These are phyloP conservation scores for Xenoacremonium recifei DNA, from an alignment of 2,329 filamentous ascomycete genomes.

Conservation along the genomic window DNA sequence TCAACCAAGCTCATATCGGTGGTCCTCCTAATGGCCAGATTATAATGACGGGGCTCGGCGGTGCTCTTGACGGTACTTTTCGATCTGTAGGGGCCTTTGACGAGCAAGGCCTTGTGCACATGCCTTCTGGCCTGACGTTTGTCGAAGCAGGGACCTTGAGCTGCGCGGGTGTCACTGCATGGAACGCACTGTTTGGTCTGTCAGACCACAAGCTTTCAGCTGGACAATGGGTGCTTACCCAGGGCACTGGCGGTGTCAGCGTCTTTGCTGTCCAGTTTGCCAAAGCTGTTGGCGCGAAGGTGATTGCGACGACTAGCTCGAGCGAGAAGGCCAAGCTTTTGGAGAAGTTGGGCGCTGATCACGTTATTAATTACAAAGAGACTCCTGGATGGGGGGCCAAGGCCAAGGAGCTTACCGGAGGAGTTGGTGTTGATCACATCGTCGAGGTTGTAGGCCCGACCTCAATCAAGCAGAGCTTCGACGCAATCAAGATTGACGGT, in stretches of 20 bases:
- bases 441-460: conserved; percentile 47
- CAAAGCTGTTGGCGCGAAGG: conserved; percentile 46
- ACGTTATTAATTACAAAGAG: conserved; percentile 50
- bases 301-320: conserved; percentile 49
- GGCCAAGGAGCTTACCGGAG: conserved; percentile 41
- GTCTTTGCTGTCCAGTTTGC: conserved; percentile 63
- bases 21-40: conserved; percentile 37
- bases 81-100: conserved; percentile 66
- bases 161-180: conserved; percentile 63
- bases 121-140: conserved; percentile 54
- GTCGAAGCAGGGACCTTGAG: conserved; percentile 56
- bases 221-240: conserved; percentile 60
- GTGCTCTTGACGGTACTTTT: conserved; percentile 65
- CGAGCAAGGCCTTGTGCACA: conserved; percentile 64
- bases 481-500: conserved; percentile 45
- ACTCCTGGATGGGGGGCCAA: conserved; percentile 44
- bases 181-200: conserved; percentile 64
- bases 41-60: conserved; percentile 61
- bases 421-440: conserved; percentile 45
- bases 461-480: conserved; percentile 44
- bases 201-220: conserved; percentile 45
- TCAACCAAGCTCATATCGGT: conserved; percentile 54
- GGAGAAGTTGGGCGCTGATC: conserved; percentile 46
- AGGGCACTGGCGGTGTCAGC: conserved; percentile 70
- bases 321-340: conserved; percentile 42